Base-by-base conservation (phyloP, 441 rosid genomes). In the Dalechampia spathulata region DNA sequence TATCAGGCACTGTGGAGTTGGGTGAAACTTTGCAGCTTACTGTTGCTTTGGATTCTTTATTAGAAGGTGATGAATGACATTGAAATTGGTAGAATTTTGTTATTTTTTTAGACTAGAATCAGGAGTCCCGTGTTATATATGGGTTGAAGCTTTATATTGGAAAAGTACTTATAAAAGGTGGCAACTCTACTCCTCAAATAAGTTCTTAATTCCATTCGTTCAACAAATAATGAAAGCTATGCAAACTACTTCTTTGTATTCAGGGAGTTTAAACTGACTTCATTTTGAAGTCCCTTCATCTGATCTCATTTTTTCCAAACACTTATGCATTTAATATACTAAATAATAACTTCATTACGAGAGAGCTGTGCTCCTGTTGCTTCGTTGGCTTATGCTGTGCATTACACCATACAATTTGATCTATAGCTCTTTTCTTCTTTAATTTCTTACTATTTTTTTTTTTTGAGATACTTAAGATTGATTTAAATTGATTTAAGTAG, bases 31-130 rank as follows among this genome's bases (percentile, higher is more conserved):
- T 88, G 77, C 87, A 84, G 14, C 91, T 92, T 57, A 76, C 86
- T 2, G 57, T 71, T 64, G 75, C 90, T 52, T 70, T 92, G 69
- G 80, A 85, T 60, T 27, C 68, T 69, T 70, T 92, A 55, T 61
- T 86, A 46, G 70, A 81, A 71, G 94, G 96, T 86, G 65, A 65
- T 38, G 22, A n/a, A n/a, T n/a, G n/a, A n/a, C n/a, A n/a, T n/a
- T 37, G 32, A 52, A 16, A 32, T 20, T 52, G 45, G n/a, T n/a
- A n/a, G 6, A 15, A 2, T 40, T 15, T 40, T 15, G 7, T 40
- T 17, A 16, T 41, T n/a, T n/a, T n/a, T n/a, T n/a, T n/a, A n/a
- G n/a, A n/a, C n/a, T n/a, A n/a, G n/a, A n/a, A n/a, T n/a, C n/a
- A n/a, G n/a, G n/a, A n/a, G n/a, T n/a, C n/a, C n/a, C n/a, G n/a